Percentiles rank a stretch among this genome's conserved stretches.
phyloP scores from a whole-genome alignment of 1,139 yeast species.

The Scheffersomyces parashehatae region DNA sequence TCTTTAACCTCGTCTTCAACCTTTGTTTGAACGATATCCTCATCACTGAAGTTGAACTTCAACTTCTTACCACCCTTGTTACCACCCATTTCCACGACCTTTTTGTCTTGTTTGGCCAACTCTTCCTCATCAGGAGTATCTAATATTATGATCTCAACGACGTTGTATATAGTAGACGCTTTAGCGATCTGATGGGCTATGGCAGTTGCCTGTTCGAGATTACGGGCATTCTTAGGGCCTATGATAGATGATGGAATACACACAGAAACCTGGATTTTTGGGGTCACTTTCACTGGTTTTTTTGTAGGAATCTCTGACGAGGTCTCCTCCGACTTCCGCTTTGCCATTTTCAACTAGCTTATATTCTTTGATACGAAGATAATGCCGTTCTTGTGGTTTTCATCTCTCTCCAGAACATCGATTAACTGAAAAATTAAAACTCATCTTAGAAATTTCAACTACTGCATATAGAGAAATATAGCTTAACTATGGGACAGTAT shows the following conservation, averaged over 20 bases:
- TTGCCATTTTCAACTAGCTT: slow-evolving; percentile 12
- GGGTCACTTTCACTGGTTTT: slow-evolving; percentile 30
- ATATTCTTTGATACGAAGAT: too few relatives aligned
- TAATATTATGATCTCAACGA: slow-evolving; percentile 71
- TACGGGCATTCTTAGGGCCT: slow-evolving; percentile 52
- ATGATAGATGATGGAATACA: slow-evolving; percentile 70
- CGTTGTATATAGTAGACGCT: slow-evolving; percentile 66
- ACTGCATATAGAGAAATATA: too few relatives aligned
- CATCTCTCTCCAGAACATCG: too few relatives aligned
- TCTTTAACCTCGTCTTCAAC: slow-evolving; percentile 16
- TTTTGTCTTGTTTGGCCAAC: slow-evolving; percentile 17
- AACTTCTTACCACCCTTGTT: slow-evolving; percentile 31
- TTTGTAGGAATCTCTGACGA: slow-evolving; percentile 25
- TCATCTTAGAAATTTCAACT: too few relatives aligned
- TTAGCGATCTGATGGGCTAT: slow-evolving; percentile 79
- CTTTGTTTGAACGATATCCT: slow-evolving; percentile 13
- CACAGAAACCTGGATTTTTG: slow-evolving; percentile 39
- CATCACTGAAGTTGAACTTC: slow-evolving; percentile 39
- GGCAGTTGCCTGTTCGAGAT: slow-evolving; percentile 71
- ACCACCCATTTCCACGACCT: slow-evolving; percentile 24
- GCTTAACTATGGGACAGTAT: too few relatives aligned
- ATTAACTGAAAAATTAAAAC: too few relatives aligned
- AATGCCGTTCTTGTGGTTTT: too few relatives aligned
- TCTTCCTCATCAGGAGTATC: slow-evolving; percentile 40
- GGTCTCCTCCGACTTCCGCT: slow-evolving; percentile 27